These are phyloP conservation scores for Saccharomyces hybrid DNA, from an alignment of 1,139 yeast species.

Conservation along the genomic window DNA sequence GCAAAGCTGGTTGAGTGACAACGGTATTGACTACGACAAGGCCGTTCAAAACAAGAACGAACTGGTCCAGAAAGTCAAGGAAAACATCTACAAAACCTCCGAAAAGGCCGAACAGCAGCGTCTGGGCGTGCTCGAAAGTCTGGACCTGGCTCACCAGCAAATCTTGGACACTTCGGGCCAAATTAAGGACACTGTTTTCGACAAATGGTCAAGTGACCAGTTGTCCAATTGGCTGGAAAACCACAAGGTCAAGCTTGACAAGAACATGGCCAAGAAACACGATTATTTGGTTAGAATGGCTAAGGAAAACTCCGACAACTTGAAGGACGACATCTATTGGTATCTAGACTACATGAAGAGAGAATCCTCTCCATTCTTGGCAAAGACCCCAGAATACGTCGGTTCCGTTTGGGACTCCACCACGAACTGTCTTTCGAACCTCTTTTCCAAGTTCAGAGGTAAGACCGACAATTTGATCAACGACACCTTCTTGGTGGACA, in stretches of 20 bases:
- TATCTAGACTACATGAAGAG: conserved; percentile 33
- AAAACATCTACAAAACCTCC: conserved; percentile 39
- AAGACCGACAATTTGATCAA: conserved; percentile 34
- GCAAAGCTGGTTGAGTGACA: conserved; percentile 41
- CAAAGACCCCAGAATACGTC: conserved; percentile 28
- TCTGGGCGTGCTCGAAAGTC: conserved; percentile 35
- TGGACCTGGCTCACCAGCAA: conserved; percentile 34
- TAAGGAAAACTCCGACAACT: conserved; percentile 30
- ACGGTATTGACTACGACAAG: conserved; percentile 38
- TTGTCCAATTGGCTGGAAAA: conserved; percentile 41
- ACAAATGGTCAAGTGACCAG: conserved; percentile 42
- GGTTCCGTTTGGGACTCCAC: conserved; percentile 21
- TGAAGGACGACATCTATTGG: conserved; percentile 36
- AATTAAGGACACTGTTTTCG: conserved; percentile 40
- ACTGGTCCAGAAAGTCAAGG: conserved; percentile 38
- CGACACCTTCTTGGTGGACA: conserved; percentile 41
- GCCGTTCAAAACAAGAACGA: conserved; percentile 37
- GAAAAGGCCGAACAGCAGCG: conserved; percentile 34
- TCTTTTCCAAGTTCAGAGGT: conserved; percentile 9
- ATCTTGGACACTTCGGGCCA: conserved; percentile 38
- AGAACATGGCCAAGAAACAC: conserved; percentile 30
- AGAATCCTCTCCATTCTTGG: conserved; percentile 30
- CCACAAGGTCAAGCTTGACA: conserved; percentile 38
- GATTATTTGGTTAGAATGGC: conserved; percentile 37
- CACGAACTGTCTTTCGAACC: conserved; percentile 8